Evolutionary conservation across 345 rosid genomes (phyloP).

Genomic region (Eucalyptus erythrocorys): DNA sequence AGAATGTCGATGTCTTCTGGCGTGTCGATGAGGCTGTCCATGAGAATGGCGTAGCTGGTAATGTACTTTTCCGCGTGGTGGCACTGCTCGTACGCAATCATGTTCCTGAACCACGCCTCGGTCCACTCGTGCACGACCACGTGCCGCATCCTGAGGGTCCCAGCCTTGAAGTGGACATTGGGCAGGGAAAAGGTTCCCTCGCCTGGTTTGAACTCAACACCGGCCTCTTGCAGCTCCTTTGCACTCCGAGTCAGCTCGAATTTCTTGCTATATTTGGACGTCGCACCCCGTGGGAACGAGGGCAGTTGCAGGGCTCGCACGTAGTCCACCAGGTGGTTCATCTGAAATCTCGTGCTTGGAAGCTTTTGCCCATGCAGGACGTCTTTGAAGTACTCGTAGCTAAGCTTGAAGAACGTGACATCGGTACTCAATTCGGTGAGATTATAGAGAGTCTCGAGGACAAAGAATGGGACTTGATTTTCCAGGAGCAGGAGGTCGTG

Average conservation of each 20-base stretch:
- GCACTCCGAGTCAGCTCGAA: not conserved
- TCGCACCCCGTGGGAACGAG: fast-evolving
- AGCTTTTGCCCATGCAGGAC: not conserved
- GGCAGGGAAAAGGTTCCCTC: not conserved
- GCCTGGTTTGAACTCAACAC: not conserved
- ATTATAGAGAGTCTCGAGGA: not conserved
- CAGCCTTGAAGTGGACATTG: not conserved
- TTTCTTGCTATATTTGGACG: not conserved
- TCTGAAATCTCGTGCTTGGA: fast-evolving
- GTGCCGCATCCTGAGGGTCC: not conserved
- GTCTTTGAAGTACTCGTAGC: not conserved
- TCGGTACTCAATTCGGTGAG: not conserved
- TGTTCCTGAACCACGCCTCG: not conserved
- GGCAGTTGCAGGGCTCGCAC: not conserved
- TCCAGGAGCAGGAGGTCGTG: not conserved
- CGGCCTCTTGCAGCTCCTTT: not conserved
- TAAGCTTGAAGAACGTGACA: not conserved
- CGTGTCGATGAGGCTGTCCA: not conserved
- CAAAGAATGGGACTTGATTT: not conserved
- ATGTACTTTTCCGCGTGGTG: not conserved
- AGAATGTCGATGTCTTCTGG: not conserved
- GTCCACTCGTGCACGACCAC: not conserved
- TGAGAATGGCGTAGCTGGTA: not conserved
- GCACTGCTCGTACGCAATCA: slow-evolving; percentile 12
- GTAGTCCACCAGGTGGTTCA: not conserved